phyloP scores from a whole-genome alignment of 2,329 filamentous ascomycete species.

The Colletotrichum sp. region DNA sequence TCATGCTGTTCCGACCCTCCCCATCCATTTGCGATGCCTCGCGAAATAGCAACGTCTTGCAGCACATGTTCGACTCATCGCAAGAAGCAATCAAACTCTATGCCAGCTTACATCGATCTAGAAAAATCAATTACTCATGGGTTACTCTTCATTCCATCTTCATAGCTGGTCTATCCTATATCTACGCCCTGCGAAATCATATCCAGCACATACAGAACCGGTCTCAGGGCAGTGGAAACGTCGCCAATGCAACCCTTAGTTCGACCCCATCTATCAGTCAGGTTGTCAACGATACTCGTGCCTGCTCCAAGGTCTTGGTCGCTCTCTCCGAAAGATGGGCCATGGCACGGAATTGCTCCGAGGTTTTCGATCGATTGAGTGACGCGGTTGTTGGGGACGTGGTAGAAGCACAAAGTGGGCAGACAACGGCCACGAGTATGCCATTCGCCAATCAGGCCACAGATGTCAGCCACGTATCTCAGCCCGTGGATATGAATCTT shows the following conservation, averaged over 20 bases:
- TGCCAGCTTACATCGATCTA: conserved; percentile 44
- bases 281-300: conserved; percentile 45
- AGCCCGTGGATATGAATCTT: neutral
- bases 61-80: conserved; percentile 42
- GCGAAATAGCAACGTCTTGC: conserved; percentile 30
- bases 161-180: conserved; percentile 48
- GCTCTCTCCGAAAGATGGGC: conserved; percentile 49
- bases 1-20: conserved; percentile 47
- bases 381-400: conserved; percentile 46
- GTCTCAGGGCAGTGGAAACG: neutral
- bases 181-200: conserved; percentile 46
- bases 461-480: neutral
- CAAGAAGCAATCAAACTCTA: conserved; percentile 46
- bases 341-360: conserved; percentile 40
- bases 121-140: conserved; percentile 54
- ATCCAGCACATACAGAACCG: conserved; percentile 33
- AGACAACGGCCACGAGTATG: neutral
- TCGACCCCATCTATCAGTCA: conserved; percentile 42
- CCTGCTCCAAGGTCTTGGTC: conserved; percentile 48
- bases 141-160: conserved; percentile 54
- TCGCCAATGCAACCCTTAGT: conserved; percentile 25
- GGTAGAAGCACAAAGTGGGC: conserved; percentile 30
- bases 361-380: conserved; percentile 46
- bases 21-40: conserved; percentile 33
- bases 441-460: neutral